phyloP scores from a whole-genome alignment of 2,329 filamentous ascomycete genomes.

The Phoma sp. region DNA sequence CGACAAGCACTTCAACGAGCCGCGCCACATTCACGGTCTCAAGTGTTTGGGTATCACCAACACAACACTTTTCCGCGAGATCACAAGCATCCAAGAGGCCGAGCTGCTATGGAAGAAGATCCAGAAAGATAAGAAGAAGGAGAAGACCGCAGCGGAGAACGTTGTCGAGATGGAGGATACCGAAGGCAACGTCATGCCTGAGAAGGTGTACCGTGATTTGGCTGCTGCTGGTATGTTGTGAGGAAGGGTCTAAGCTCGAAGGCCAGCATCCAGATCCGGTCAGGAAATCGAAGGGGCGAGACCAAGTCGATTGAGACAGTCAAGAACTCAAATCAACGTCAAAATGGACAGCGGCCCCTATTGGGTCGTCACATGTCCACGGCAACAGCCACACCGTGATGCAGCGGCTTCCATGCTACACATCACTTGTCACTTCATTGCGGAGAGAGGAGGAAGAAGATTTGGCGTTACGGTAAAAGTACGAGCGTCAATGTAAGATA shows the following conservation, averaged over 20 bases:
- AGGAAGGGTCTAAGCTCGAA: neutral
- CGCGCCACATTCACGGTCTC: slow-evolving; percentile 88
- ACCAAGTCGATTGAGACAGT: too few relatives aligned
- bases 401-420: neutral
- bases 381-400: neutral
- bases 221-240: slow-evolving; percentile 80
- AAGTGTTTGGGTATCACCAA: slow-evolving; percentile 94
- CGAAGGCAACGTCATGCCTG: slow-evolving; percentile 97
- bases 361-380: too few relatives aligned
- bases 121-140: slow-evolving; percentile 80
- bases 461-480: neutral
- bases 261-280: neutral
- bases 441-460: neutral
- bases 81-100: slow-evolving; percentile 89
- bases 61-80: slow-evolving; percentile 89
- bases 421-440: neutral
- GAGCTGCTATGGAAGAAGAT: slow-evolving; percentile 92
- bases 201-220: slow-evolving; percentile 96
- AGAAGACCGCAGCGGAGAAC: slow-evolving; percentile 76
- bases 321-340: too few relatives aligned
- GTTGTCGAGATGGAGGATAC: slow-evolving; percentile 98
- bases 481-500: slow-evolving; percentile 6
- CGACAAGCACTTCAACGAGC: slow-evolving; percentile 98
- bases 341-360: too few relatives aligned
- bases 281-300: neutral